Evolutionary conservation across 345 rosid genomes (phyloP), one percentile per base, ranked within the genome.

Genomic region (Clausena lansium): DNA sequence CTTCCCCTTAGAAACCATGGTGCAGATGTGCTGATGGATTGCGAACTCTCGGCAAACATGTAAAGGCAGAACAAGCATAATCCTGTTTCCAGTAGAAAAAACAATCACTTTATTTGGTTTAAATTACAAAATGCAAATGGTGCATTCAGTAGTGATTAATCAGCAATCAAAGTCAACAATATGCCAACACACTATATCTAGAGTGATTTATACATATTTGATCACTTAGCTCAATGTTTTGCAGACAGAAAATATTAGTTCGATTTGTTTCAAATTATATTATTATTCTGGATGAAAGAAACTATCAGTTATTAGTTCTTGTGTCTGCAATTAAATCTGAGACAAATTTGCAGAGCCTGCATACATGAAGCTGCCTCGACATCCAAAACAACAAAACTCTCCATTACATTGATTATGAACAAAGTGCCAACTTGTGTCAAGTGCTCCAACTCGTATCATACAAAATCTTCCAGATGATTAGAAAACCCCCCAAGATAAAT

Each of bases 61-160:
- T 86, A 92, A 60, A 92, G 85, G 80, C 97, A 95, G 87, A 94
- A 93, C 76, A 92, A 73, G 86, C 94, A 93, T 45, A 92, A 81
- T 67, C 97, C 97, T 95, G 92, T 78, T 74, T 52, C 74, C 35
- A 19, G 10, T 80, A 52, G 68, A 68, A 58, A 61, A 47, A 61
- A 67, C 62, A 39, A 28, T 55, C 15, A 45, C 36, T 24, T 13
- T 68, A 15, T 41, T 9, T 17, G 17, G n/a, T 7, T 15, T 27
- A 47, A 13, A 28, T 41, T 9, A 30, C 17, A 13, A 9, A 28
- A 52, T 17, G 13, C 50, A 45, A 45, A 54, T 71, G 10, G 30
- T 38, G 5, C 25, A 17, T 30, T 55, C 62, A 35, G 36, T 3
- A 69, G 17, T 14, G 10, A 55, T 36, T 10, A 14, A 19, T 47